A percentile compares a stretch with the other conserved stretches of the same genome.
These are phyloP conservation scores for Arabidopsis lyrata DNA, from an alignment of 441 rosid genomes.

Conservation along the genomic window DNA sequence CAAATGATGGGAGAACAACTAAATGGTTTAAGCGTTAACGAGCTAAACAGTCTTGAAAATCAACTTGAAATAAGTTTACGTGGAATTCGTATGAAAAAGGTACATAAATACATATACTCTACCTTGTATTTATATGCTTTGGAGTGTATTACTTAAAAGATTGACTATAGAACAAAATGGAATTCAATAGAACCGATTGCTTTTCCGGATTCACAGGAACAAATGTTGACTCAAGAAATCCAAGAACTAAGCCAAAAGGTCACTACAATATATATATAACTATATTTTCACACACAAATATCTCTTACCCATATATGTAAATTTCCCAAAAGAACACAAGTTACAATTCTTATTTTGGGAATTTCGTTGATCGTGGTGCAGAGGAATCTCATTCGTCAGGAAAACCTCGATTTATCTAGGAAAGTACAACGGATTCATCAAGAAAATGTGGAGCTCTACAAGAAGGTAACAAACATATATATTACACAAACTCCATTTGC, in stretches of 20 bases:
- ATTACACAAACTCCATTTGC: constrained; percentile 3
- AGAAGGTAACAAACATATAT: constrained; percentile 31
- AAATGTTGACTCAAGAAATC: constrained; percentile 76
- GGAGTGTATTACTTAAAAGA: constrained; percentile 4
- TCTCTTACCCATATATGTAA: background rate
- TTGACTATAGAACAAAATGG: background rate
- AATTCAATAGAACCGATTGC: constrained; percentile 17
- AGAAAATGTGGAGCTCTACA: constrained; percentile 47
- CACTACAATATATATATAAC: background rate
- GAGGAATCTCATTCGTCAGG: constrained; percentile 43
- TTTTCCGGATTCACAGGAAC: constrained; percentile 63
- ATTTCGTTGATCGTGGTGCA: constrained; percentile 14
- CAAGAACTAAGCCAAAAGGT: constrained; percentile 84
- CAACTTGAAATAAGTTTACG: constrained; percentile 80
- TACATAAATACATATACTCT: constrained; percentile 20
- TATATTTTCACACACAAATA: background rate
- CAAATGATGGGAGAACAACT: constrained; percentile 88
- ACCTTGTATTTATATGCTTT: background rate
- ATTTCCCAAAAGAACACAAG: background rate
- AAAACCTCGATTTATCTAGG: constrained; percentile 41
- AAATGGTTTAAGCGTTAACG: constrained; percentile 64
- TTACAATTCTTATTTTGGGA: background rate
- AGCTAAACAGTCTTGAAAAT: constrained; percentile 77
- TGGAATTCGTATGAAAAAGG: constrained; percentile 76
- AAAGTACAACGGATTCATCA: constrained; percentile 41